Base-by-base conservation (phyloP, 2,329 filamentous ascomycete genomes). In the Trichophyton mentagrophytes region DNA sequence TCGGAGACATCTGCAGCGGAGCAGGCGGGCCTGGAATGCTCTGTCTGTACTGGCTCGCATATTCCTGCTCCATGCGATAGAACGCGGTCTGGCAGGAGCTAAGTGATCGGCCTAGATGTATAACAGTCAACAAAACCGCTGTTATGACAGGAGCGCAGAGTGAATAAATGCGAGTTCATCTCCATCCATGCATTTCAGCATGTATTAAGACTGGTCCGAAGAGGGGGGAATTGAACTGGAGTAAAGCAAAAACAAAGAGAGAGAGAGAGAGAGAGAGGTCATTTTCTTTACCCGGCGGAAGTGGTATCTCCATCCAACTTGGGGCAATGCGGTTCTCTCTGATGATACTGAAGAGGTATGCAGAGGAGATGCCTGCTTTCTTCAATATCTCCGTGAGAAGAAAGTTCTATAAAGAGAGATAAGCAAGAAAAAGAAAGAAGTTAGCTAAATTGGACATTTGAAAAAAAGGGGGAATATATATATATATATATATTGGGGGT, bases 341-440 rank as follows among this genome's bases (percentile, higher is more conserved):
- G 63, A 76, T 73, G 60, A 76, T 67, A 57, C 67, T 70, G 62
- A 74, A 67, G 49, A 76, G 67, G 67, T 68, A 68, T 36, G 61
- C 69, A 11, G 73, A 74, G 47, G 73, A 68, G 33, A 76, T 67
- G 53, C 68, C 67, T 33, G 71, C 70, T 62, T 73, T 72, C 64
- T 74, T 74, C 62, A 77, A 65, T 55, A 77, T 75, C 64, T 76
- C 71, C 25, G 73, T 74, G 61, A 76, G 71, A 57, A 76, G 67
- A 61, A 68, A 68, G 64, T 74, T 73, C 74, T 76, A 59, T 38
- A 33, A 33, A 44, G 36, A 11, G 36, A 44, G 36, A 11, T 44
- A 47, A 38, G 22, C 15, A 27, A 27, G 33, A n/a, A 53, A 17
- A 4, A 38, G 33, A 38, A 27, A 36, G 33, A 59, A 59, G 46